Evolutionary conservation across 805 yeast genomes (phyloP).

Genomic region (Clavispora asparagi): DNA sequence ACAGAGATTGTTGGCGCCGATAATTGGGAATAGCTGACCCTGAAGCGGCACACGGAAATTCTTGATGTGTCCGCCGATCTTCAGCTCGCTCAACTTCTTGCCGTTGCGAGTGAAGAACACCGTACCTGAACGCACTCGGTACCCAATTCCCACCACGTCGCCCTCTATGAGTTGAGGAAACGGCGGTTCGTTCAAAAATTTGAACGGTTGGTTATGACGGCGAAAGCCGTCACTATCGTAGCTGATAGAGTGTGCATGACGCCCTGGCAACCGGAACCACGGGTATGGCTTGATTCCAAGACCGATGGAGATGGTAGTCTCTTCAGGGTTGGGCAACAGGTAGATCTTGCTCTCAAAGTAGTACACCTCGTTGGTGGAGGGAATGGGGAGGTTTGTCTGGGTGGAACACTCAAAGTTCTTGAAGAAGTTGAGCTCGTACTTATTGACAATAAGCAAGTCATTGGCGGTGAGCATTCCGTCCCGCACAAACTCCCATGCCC

Average conservation of each 20-base stretch:
- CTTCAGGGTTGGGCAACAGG: constrained; percentile 55
- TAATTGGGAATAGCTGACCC: constrained; percentile 70
- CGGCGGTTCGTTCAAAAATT: constrained; percentile 38
- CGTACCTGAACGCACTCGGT: constrained; percentile 75
- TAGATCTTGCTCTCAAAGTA: constrained; percentile 86
- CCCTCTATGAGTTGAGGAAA: constrained; percentile 68
- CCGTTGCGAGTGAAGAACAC: constrained; percentile 94
- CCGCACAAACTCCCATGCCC: constrained; percentile 83
- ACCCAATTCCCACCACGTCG: constrained; percentile 91
- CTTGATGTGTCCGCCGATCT: constrained; percentile 72
- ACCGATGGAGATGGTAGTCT: constrained; percentile 66
- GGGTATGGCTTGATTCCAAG: constrained; percentile 87
- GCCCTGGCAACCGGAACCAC: constrained; percentile 86
- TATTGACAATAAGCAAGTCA: constrained; percentile 58
- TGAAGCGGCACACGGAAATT: constrained; percentile 51
- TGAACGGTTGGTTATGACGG: constrained; percentile 74
- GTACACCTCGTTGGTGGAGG: constrained; percentile 75
- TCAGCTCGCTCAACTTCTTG: constrained; percentile 75
- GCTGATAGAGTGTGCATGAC: constrained; percentile 78
- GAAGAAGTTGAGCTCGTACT: constrained; percentile 54
- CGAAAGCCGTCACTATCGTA: constrained; percentile 84
- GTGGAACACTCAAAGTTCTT: constrained; percentile 60
- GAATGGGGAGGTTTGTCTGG: constrained; percentile 81
- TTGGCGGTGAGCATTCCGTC: constrained; percentile 50
- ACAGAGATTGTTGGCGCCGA: constrained; percentile 82